phyloP scores from a whole-genome alignment of 2,329 filamentous ascomycete genomes.

The Colletotrichum chrysophilum region DNA sequence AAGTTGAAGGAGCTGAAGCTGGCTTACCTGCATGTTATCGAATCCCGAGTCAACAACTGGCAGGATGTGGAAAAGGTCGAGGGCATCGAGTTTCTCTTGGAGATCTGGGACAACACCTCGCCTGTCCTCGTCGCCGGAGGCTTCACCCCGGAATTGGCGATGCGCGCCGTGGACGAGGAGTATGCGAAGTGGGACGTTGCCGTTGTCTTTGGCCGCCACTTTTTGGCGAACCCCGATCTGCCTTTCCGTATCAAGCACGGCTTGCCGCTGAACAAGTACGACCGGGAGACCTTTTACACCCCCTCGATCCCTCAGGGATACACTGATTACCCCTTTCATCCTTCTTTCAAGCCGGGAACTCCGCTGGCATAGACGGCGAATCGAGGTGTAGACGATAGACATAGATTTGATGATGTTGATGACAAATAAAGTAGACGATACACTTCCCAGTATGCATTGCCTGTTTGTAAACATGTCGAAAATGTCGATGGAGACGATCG shows the following conservation, averaged over 20 bases:
- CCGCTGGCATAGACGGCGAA: not conserved
- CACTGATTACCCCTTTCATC: slow-evolving; percentile 31
- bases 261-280: slow-evolving; percentile 28
- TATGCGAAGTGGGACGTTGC: slow-evolving; percentile 34
- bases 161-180: slow-evolving; percentile 31
- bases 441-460: not conserved
- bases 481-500: not conserved
- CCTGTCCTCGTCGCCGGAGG: slow-evolving; percentile 40
- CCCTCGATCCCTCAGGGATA: slow-evolving; percentile 25
- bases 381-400: not conserved
- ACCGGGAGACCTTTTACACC: slow-evolving; percentile 32
- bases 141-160: slow-evolving; percentile 29
- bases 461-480: not conserved
- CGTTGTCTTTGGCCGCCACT: slow-evolving; percentile 37
- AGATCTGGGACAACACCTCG: slow-evolving; percentile 32
- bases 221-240: slow-evolving; percentile 35
- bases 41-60: slow-evolving; percentile 56
- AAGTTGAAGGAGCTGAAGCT: slow-evolving; percentile 57
- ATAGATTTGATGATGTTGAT: not conserved
- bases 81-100: slow-evolving; percentile 35
- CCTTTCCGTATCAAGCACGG: slow-evolving; percentile 29
- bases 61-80: slow-evolving; percentile 41
- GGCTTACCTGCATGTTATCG: slow-evolving; percentile 67
- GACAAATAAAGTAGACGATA: not conserved
- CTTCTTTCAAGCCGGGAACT: slow-evolving; percentile 1